A percentile compares a stretch with the other conserved stretches of the same genome.
These are phyloP conservation scores for Clarireedia monteithiana DNA, from an alignment of 2,329 filamentous ascomycete species.

Conservation along the genomic window DNA sequence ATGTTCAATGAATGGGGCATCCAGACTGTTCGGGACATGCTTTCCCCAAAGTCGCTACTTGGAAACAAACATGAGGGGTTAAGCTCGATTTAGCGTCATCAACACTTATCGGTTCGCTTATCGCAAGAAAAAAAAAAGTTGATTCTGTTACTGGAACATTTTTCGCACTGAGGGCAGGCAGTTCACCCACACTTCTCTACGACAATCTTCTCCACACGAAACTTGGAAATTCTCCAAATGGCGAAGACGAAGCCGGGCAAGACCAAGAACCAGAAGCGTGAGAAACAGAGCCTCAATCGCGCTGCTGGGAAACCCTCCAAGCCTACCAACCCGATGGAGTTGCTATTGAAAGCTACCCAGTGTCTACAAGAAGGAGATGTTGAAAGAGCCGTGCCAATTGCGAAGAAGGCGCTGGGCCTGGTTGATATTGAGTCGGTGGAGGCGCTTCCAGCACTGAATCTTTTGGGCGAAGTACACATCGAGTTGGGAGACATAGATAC, in stretches of 20 bases:
- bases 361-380: constrained; percentile 29
- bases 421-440: constrained; percentile 21
- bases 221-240: constrained; percentile 17
- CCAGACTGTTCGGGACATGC: neutral
- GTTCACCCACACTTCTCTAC: neutral
- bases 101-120: constrained; percentile 7
- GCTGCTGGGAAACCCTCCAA: constrained; percentile 20
- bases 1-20: neutral
- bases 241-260: constrained; percentile 29
- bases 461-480: constrained; percentile 32
- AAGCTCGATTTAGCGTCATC: constrained; percentile 3
- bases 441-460: constrained; percentile 27
- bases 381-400: constrained; percentile 22
- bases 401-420: constrained; percentile 23
- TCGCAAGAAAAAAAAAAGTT: constrained; percentile 10
- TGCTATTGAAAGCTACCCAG: constrained; percentile 25
- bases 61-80: neutral
- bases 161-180: neutral
- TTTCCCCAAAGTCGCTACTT: neutral
- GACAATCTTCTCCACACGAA: neutral
- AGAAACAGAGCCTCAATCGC: constrained; percentile 24
- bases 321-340: constrained; percentile 16
- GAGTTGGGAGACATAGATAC: constrained; percentile 59
- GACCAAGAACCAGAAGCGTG: constrained; percentile 25
- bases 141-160: constrained; percentile 8